Percentiles rank a stretch among this genome's conserved stretches.
Evolutionary conservation across 140 eudicot genomes (phyloP).

Genomic region (Erigeron philadelphicus): DNA sequence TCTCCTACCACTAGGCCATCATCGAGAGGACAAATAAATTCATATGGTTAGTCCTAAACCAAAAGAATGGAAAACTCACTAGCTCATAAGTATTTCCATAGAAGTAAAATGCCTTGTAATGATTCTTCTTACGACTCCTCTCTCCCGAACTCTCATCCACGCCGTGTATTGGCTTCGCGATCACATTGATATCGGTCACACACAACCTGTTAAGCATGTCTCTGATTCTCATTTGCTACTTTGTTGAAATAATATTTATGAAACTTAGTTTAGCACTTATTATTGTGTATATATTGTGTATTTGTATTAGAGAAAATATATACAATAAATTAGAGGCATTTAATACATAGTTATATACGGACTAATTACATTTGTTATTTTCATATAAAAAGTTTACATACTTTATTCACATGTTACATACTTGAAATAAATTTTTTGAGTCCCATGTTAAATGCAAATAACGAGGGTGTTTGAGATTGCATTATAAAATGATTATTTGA

Average conservation of each 20-base stretch:
- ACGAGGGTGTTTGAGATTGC: no score
- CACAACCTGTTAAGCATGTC: not conserved
- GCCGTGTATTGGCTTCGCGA: not conserved
- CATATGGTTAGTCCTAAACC: no score
- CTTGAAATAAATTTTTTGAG: not conserved
- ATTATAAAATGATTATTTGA: no score
- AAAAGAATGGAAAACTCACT: not conserved
- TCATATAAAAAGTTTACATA: not conserved
- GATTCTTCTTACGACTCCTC: not conserved
- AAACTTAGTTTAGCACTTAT: not conserved
- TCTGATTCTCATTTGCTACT: not conserved
- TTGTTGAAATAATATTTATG: not conserved
- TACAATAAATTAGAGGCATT: not conserved
- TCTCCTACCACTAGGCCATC: no score
- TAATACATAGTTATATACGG: not conserved
- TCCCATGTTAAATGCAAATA: not conserved
- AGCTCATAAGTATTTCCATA: not conserved
- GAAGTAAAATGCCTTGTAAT: not conserved
- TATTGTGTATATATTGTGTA: not conserved
- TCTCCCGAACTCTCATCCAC: not conserved
- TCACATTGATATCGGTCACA: not conserved
- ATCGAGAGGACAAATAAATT: no score
- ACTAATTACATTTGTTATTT: not conserved
- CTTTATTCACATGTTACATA: not conserved
- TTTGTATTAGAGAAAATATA: not conserved